Percentiles rank a stretch among this genome's conserved stretches.
phyloP scores from a whole-genome alignment of 2,329 filamentous ascomycete species.

The Diaporthe aspalathi region DNA sequence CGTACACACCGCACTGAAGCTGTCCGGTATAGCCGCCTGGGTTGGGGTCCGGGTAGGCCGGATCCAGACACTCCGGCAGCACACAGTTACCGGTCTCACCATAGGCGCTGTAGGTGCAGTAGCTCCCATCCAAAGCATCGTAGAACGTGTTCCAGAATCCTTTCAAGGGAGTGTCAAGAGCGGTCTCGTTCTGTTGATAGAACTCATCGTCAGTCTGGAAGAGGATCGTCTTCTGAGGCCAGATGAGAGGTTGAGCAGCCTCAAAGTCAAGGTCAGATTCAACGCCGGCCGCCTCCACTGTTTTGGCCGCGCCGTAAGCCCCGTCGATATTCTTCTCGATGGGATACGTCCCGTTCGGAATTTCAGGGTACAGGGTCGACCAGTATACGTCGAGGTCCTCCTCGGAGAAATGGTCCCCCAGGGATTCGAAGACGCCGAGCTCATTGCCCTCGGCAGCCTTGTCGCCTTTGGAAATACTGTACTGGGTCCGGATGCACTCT shows the following conservation, averaged over 20 bases:
- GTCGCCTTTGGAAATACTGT: conserved; percentile 37
- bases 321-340: conserved; percentile 44
- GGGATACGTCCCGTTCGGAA: conserved; percentile 47
- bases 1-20: conserved; percentile 49
- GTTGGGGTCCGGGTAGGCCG: conserved; percentile 58
- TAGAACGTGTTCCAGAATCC: conserved; percentile 54
- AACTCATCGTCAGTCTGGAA: conserved; percentile 47
- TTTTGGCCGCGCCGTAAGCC: conserved; percentile 40
- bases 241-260: conserved; percentile 61
- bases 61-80: conserved; percentile 56
- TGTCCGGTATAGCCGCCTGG: conserved; percentile 62
- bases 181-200: conserved; percentile 44
- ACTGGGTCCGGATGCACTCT: conserved; percentile 39
- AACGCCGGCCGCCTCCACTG: conserved; percentile 36
- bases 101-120: conserved; percentile 59
- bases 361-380: conserved; percentile 40
- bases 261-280: conserved; percentile 63
- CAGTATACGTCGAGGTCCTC: conserved; percentile 39
- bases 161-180: conserved; percentile 42
- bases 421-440: conserved; percentile 39
- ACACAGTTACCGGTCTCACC: conserved; percentile 56
- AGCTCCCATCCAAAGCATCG: conserved; percentile 59
- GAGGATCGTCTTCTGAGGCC: conserved; percentile 57
- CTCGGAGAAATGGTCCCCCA: conserved; percentile 38
- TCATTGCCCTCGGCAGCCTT: conserved; percentile 39